phyloP scores from a whole-genome alignment of 2,329 filamentous ascomycete genomes.

The Penicillium oxalicum region DNA sequence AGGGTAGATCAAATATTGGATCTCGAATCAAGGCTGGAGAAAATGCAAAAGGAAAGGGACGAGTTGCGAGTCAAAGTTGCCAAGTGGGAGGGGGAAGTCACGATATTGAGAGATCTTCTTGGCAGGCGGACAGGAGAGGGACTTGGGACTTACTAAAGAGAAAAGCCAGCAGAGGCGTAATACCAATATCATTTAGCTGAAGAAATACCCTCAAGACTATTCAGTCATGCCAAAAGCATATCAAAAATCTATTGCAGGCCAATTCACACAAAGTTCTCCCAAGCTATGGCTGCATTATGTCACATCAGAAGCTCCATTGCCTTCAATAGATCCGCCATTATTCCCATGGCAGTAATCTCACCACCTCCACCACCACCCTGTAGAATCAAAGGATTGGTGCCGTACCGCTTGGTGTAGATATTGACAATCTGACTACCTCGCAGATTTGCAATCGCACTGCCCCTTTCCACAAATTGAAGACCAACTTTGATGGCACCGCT shows the following conservation, averaged over 20 bases:
- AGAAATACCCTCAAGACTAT: too few species aligned
- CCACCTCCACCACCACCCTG: slow-evolving; percentile 92
- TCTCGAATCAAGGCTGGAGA: slow-evolving; percentile 5
- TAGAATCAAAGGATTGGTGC: slow-evolving; percentile 82
- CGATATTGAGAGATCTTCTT: slow-evolving; percentile 6
- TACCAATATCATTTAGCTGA: too few species aligned
- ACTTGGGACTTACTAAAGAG: neutral
- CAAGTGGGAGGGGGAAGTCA: slow-evolving; percentile 6
- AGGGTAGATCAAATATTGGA: slow-evolving; percentile 5
- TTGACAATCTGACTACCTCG: slow-evolving; percentile 99
- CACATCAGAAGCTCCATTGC: slow-evolving; percentile 63
- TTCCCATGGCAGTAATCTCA: slow-evolving; percentile 96
- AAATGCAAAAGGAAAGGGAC: slow-evolving; percentile 5
- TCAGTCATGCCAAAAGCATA: too few species aligned
- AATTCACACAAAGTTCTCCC: too few species aligned
- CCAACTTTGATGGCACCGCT: slow-evolving; percentile 82
- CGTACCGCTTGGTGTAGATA: slow-evolving; percentile 96
- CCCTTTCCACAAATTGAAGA: slow-evolving; percentile 78
- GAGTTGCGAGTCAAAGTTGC: slow-evolving; percentile 4
- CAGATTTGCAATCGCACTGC: slow-evolving; percentile 84
- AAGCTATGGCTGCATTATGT: too few species aligned
- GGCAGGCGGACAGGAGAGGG: neutral
- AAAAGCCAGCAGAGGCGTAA: too few species aligned
- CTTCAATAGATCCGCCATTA: slow-evolving; percentile 89
- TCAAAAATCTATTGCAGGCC: too few species aligned